Base-by-base conservation (phyloP, 1,284 basidiomycete species). In the Leccinum olivaceoglutinosum region DNA sequence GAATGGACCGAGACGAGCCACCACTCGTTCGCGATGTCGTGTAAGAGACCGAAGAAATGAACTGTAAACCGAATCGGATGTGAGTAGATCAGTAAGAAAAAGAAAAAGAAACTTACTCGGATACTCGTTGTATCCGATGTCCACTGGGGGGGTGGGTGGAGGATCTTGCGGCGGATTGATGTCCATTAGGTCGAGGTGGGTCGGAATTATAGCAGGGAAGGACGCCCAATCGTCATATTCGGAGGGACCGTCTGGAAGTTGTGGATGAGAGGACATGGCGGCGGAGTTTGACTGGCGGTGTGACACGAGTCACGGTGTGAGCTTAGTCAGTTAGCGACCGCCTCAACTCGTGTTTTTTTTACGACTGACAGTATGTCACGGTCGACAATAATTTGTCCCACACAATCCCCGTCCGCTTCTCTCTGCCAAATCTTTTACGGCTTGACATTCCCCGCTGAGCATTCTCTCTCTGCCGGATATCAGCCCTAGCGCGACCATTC, bases 341-440 rank as follows among this genome's bases (percentile, higher is more conserved):
- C 44, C 44, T 46, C 44, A 6, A 46, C 29, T 29, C 29, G 29
- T 4, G 29, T 29, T 29, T n/a, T 46, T 46, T n/a, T 18, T 46
- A 46, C 44, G 38, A 12, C 38, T 29, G 25, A 29, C 25, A 29
- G n/a, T 46, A 46, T 46, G 44, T 46, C 44, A 46, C 25, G 25
- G 25, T 29, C 29, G 29, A 29, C 29, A 29, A 29, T 29, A 25
- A 25, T 25, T 38, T 38, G 38, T 38, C 38, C 38, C 38, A 38
- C 38, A 38, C 38, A 38, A 38, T 38, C 38, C 38, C 38, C 38
- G 38, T 38, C 38, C 38, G 38, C 12, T 38, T 11, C 38, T 38
- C 38, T 38, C 38, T 64, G 78, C 38, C 38, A 38, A 38, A 85
- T 94, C 69, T 83, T 90, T 71, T 92, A 92, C 76, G 85, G 82